Conservation (phyloP, 75 land plant species). For the Cunninghamia lanceolata region DNA sequence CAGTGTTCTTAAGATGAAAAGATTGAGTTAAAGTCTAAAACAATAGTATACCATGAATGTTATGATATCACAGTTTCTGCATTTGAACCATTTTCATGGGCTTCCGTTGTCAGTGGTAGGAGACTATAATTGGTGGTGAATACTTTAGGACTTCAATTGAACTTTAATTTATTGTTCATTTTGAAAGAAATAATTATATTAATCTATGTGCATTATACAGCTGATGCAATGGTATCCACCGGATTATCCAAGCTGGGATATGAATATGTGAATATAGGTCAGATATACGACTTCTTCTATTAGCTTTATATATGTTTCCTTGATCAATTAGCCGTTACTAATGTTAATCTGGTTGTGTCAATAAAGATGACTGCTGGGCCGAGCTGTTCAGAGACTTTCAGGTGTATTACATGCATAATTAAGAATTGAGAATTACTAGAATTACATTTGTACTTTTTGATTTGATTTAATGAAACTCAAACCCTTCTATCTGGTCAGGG, state of each 20-base stretch:
- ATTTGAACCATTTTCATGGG: neutral
- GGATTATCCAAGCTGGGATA: conserved; percentile 71
- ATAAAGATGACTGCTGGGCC: conserved; percentile 56
- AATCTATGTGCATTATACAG: conserved; percentile 25
- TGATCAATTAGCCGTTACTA: neutral
- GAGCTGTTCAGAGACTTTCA: neutral
- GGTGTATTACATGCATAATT: neutral
- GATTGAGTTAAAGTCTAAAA: neutral
- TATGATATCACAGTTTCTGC: neutral
- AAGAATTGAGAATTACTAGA: neutral
- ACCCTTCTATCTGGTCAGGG: conserved; percentile 16
- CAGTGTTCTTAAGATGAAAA: neutral
- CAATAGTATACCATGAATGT: neutral
- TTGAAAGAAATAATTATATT: neutral
- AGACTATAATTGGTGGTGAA: neutral
- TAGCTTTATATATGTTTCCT: neutral
- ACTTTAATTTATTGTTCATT: neutral
- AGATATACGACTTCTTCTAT: neutral
- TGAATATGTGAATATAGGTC: conserved; percentile 74
- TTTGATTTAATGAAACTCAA: neutral
- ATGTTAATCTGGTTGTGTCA: neutral
- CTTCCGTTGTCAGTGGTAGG: too few species aligned
- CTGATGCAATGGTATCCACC: conserved; percentile 77
- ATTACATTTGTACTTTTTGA: neutral
- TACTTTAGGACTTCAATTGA: neutral